A percentile compares a stretch with the other conserved stretches of the same genome.
Evolutionary conservation across 1,284 basidiomycete species (phyloP).

Genomic region (Moniliella sp.): DNA sequence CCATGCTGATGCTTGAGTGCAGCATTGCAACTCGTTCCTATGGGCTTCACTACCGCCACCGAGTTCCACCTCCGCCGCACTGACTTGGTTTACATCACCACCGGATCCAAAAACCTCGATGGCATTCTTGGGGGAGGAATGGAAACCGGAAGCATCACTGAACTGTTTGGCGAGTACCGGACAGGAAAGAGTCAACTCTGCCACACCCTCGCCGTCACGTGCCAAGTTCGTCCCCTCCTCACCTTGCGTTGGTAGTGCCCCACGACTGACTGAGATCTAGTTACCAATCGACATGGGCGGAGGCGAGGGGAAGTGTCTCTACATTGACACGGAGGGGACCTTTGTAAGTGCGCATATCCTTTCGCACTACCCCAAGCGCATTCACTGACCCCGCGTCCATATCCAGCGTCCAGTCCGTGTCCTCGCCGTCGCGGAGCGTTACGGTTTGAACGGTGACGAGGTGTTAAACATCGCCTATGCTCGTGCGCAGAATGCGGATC

Average conservation of each 20-base stretch:
- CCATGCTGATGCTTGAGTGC: slow-evolving; percentile 1
- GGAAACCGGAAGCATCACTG: slow-evolving; percentile 94
- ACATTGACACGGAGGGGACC: slow-evolving; percentile 96
- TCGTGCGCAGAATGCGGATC: slow-evolving; percentile 92
- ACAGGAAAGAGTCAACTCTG: slow-evolving; percentile 97
- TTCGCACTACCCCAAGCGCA: neutral
- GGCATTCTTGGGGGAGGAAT: slow-evolving; percentile 87
- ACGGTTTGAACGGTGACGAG: slow-evolving; percentile 85
- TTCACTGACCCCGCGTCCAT: neutral
- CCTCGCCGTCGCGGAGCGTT: slow-evolving; percentile 79
- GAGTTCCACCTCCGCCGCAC: slow-evolving; percentile 76
- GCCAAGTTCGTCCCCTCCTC: slow-evolving; percentile 42
- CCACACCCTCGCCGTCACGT: slow-evolving; percentile 91
- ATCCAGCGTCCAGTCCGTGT: slow-evolving; percentile 63
- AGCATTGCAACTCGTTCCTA: slow-evolving; percentile 87
- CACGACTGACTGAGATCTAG: slow-evolving; percentile 17
- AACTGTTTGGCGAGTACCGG: slow-evolving; percentile 92
- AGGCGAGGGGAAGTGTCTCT: slow-evolving; percentile 93
- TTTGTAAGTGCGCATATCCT: slow-evolving; percentile 39
- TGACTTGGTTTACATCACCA: slow-evolving; percentile 91
- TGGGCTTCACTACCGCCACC: slow-evolving; percentile 93
- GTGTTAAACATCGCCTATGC: slow-evolving; percentile 96
- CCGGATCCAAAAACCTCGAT: slow-evolving; percentile 85
- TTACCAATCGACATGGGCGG: slow-evolving; percentile 92
- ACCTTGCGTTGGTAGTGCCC: neutral